A percentile compares a stretch with the other conserved stretches of the same genome.
phyloP scores from a whole-genome alignment of 2,329 filamentous ascomycete genomes.

The Colletotrichum sublineola region DNA sequence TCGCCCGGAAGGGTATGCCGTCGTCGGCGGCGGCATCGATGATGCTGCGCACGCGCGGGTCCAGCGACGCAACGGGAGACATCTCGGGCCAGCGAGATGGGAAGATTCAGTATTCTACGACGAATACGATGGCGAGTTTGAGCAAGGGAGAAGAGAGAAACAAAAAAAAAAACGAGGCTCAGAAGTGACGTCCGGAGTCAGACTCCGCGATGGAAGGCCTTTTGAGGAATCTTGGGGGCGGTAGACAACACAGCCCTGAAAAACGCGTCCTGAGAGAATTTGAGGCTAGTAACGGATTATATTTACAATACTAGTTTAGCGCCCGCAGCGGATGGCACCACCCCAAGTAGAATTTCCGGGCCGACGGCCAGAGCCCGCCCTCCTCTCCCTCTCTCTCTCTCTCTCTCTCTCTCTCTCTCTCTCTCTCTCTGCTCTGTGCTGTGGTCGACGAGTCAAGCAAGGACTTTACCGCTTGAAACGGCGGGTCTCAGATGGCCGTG shows the following conservation, averaged over 20 bases:
- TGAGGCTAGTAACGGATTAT: conserved; percentile 36
- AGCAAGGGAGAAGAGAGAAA: not conserved
- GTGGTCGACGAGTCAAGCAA: conserved; percentile 35
- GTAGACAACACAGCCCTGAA: conserved; percentile 5
- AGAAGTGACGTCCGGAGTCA: not conserved
- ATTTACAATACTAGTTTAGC: conserved; percentile 39
- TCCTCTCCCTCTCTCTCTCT: not conserved
- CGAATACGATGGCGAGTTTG: too few relatives aligned
- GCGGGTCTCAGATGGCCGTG: conserved; percentile 38
- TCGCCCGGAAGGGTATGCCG: conserved; percentile 80
- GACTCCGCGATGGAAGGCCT: not conserved
- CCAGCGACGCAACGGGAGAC: conserved; percentile 45
- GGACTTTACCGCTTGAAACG: conserved; percentile 15
- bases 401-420: not conserved
- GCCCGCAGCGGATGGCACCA: conserved; percentile 27
- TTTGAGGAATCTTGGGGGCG: not conserved
- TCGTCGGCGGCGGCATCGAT: conserved; percentile 49
- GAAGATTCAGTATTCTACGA: too few relatives aligned
- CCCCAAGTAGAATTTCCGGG: conserved; percentile 13
- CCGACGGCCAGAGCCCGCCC: conserved; percentile 28
- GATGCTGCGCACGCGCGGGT: conserved; percentile 54
- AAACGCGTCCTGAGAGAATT: conserved; percentile 9
- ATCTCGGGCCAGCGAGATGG: conserved; percentile 9
- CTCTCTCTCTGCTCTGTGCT: not conserved
- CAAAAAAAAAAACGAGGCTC: not conserved